Evolutionary conservation across 371 early-diverging fungal genomes (phyloP), one percentile per base, ranked within the genome.

Genomic region (Haplosporangium sp.): DNA sequence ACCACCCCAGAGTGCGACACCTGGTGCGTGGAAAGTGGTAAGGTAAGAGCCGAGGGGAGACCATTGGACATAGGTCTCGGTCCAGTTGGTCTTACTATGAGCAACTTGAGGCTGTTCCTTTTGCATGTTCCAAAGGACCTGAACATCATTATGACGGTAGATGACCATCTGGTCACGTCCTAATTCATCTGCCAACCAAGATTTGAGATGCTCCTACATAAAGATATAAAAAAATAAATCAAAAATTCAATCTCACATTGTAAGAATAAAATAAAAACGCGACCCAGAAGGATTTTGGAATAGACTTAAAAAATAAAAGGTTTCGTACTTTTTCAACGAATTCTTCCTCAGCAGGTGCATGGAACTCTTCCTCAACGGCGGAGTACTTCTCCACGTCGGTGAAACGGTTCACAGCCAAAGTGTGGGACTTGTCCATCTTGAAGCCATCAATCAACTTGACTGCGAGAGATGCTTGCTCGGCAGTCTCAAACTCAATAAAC

Each of bases 1-100:
- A 42, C 98, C 98, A 81, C 99, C 98, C 98, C 98, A 99, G 66
- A 99, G 89, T 34, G 91, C 97, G 62, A 98, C 91, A 72, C 98
- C 98, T 84, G 94, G 96, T 65, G 91, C 90, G 84, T 98, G 98
- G 90, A 97, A 90, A 44, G 98, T 97, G 55, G 94, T 89, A 62
- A 99, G 88, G 84, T 95, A 99, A 35, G 95, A 94, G 61, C 99
- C 99, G 40, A 89, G 86, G 15, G 98, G 96, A 11, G 98, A 97
- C 98, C 98, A 99, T 82, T 93, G 88, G 48, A 96, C 92, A 82
- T 96, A 96, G 55, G 90, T 91, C 75, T 97, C 98, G 57, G 97
- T 96, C 98, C 98, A 98, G 89, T 95, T 90, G 5, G 83, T 69
- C 62, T 96, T 89, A 53, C 85, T 83, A 81, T 94, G 87, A 6